Evolutionary conservation across 805 yeast species (phyloP).

Genomic region (Yarrowia phangngaensis): DNA sequence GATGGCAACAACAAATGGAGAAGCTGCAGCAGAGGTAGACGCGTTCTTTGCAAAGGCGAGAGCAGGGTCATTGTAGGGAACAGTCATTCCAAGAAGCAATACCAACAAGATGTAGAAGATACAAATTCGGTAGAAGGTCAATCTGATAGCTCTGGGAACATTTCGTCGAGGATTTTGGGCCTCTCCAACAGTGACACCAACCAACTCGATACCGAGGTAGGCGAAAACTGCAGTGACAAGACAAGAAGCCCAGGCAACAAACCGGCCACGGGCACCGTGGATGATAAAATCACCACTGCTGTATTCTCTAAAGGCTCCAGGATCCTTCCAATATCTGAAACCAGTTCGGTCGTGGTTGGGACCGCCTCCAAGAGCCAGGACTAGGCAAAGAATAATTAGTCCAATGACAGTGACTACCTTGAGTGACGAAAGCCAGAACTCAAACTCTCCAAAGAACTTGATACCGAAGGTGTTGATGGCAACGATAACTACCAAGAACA

Average conservation of each 20-base stretch:
- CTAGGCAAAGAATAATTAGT: conserved; percentile 58
- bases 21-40: conserved; percentile 60
- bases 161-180: conserved; percentile 63
- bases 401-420: conserved; percentile 65
- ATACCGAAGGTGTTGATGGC: conserved; percentile 51
- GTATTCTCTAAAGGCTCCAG: conserved; percentile 57
- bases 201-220: conserved; percentile 63
- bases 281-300: conserved; percentile 44
- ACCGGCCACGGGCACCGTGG: conserved; percentile 50
- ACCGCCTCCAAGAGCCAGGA: conserved; percentile 70
- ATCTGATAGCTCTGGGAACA: conserved; percentile 66
- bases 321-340: conserved; percentile 63
- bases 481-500: conserved; percentile 50
- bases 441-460: conserved; percentile 52
- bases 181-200: conserved; percentile 73
- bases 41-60: conserved; percentile 44
- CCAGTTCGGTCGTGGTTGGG: conserved; percentile 72
- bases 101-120: conserved; percentile 61
- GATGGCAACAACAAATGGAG: conserved; percentile 83
- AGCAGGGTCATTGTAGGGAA: conserved; percentile 53
- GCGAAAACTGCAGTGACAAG: conserved; percentile 67
- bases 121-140: conserved; percentile 65
- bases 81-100: conserved; percentile 64
- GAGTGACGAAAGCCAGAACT: conserved; percentile 45
- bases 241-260: conserved; percentile 59